A percentile compares a stretch with the other conserved stretches of the same genome.
These are phyloP conservation scores for Pyrenochaeta sp. DNA, from an alignment of 2,329 filamentous ascomycete genomes.

Conservation along the genomic window DNA sequence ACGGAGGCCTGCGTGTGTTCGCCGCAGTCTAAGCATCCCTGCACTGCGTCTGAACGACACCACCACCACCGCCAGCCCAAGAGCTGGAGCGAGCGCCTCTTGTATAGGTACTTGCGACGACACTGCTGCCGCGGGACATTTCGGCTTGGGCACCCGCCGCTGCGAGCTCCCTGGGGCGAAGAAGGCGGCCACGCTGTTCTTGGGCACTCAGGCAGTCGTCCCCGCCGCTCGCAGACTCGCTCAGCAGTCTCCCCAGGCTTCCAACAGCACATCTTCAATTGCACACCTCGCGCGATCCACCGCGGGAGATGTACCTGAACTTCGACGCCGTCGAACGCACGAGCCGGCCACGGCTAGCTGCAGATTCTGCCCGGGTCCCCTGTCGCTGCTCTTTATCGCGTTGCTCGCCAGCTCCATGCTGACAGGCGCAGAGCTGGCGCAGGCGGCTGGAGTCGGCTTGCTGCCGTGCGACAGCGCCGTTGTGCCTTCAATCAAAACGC, in stretches of 20 bases:
- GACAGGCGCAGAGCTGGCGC: conserved; percentile 15
- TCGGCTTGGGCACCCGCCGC: conserved; percentile 18
- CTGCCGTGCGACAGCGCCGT: conserved; percentile 35
- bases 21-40: conserved; percentile 32
- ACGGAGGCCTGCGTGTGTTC: conserved; percentile 21
- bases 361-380: conserved; percentile 23
- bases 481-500: conserved; percentile 39
- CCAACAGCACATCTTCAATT: conserved; percentile 1
- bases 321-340: conserved; percentile 30
- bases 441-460: conserved; percentile 39
- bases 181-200: not conserved
- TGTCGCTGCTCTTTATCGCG: conserved; percentile 21
- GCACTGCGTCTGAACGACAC: conserved; percentile 36
- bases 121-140: conserved; percentile 7
- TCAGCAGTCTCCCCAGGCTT: not conserved
- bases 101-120: conserved; percentile 32
- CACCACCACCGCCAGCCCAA: conserved; percentile 15
- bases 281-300: conserved; percentile 14
- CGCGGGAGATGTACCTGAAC: conserved; percentile 45
- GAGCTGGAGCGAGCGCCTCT: conserved; percentile 21
- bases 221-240: not conserved
- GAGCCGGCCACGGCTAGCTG: conserved; percentile 32
- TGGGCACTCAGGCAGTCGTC: not conserved
- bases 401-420: conserved; percentile 15
- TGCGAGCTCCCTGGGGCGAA: not conserved